Percentiles rank a stretch among this genome's conserved stretches.
These are phyloP conservation scores for Acrocalymma vagum DNA, from an alignment of 2,329 filamentous ascomycete genomes.

Conservation along the genomic window DNA sequence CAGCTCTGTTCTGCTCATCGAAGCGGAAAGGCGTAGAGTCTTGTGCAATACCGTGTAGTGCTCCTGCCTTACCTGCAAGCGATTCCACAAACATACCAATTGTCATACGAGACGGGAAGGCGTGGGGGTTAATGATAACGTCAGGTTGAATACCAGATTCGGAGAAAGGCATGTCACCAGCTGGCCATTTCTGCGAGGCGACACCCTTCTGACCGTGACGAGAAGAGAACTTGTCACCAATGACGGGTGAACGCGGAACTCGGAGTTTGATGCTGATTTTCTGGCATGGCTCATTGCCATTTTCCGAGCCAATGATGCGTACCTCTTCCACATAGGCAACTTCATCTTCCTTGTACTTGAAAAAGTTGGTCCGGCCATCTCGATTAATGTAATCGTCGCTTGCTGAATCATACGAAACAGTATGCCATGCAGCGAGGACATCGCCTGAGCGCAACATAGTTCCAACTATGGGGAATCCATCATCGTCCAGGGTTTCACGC, in stretches of 20 bases:
- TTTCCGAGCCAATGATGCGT: constrained; percentile 85
- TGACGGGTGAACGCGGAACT: constrained; percentile 86
- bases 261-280: constrained; percentile 92
- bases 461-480: constrained; percentile 86
- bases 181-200: constrained; percentile 93
- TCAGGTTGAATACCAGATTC: constrained; percentile 97
- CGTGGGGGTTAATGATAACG: constrained; percentile 98
- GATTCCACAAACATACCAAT: constrained; percentile 99
- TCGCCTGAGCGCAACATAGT: constrained; percentile 81
- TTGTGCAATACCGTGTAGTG: constrained; percentile 93
- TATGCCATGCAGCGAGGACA: constrained; percentile 88
- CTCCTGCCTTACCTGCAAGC: constrained; percentile 91
- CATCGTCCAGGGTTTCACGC: constrained; percentile 79
- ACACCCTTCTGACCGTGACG: constrained; percentile 99
- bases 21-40: constrained; percentile 97
- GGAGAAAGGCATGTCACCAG: constrained; percentile 93
- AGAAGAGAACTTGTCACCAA: constrained; percentile 99
- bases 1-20: constrained; percentile 88
- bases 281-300: constrained; percentile 83
- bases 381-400: constrained; percentile 83
- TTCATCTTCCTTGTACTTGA: constrained; percentile 95
- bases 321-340: constrained; percentile 91
- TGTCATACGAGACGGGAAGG: constrained; percentile 99
- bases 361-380: constrained; percentile 84
- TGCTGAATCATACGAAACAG: constrained; percentile 76